Evolutionary conservation across 2,329 filamentous ascomycete species (phyloP).

Genomic region (Acrocalymma vagum): DNA sequence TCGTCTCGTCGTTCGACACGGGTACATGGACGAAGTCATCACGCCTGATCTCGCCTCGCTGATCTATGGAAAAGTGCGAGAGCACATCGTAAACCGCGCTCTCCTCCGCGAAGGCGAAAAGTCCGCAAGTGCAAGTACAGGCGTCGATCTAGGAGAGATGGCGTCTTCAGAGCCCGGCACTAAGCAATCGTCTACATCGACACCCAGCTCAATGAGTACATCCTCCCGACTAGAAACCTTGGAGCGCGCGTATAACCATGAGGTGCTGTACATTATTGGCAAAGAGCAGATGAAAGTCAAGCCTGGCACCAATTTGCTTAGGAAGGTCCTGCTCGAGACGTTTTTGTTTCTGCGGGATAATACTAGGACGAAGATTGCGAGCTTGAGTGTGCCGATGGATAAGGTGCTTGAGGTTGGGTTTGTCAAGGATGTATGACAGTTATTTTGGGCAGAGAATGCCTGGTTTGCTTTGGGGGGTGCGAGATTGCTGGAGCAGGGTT

Average conservation of each 20-base stretch:
- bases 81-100: slow-evolving; percentile 40
- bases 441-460: too few relatives aligned
- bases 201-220: slow-evolving; percentile 28
- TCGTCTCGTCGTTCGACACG: slow-evolving; percentile 73
- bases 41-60: slow-evolving; percentile 65
- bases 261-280: slow-evolving; percentile 64
- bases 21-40: slow-evolving; percentile 76
- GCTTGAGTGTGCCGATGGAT: slow-evolving; percentile 67
- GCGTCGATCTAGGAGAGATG: slow-evolving; percentile 17
- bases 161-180: slow-evolving; percentile 12
- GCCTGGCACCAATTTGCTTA: slow-evolving; percentile 50
- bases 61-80: slow-evolving; percentile 67
- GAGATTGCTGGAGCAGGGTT: too few relatives aligned
- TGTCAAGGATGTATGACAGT: slow-evolving; percentile 71
- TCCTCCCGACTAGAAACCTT: slow-evolving; percentile 43
- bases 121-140: slow-evolving; percentile 9
- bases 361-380: slow-evolving; percentile 71
- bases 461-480: too few relatives aligned
- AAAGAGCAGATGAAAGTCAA: slow-evolving; percentile 58
- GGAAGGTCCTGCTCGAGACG: slow-evolving; percentile 58
- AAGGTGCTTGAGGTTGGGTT: slow-evolving; percentile 74
- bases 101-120: slow-evolving; percentile 37
- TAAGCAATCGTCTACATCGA: slow-evolving; percentile 15
- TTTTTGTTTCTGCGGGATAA: slow-evolving; percentile 75
- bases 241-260: slow-evolving; percentile 54